phyloP scores from a whole-genome alignment of 352 stramenopile genomes.

The Discostella stelligera region DNA sequence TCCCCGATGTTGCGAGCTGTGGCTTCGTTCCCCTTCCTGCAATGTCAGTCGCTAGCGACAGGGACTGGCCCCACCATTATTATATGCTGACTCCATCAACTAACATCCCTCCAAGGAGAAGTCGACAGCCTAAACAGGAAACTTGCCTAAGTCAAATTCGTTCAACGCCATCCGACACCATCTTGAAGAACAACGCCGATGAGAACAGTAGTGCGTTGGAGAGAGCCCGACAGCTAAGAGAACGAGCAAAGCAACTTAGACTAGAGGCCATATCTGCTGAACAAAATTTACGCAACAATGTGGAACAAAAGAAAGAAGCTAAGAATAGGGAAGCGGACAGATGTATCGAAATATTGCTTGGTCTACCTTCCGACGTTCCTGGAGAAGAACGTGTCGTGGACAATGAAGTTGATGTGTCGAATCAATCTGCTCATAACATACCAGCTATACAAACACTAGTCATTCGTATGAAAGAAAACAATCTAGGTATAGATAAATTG shows the following conservation, averaged over 20 bases:
- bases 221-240: slow-evolving; percentile 20
- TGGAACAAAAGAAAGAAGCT: slow-evolving; percentile 18
- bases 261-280: slow-evolving; percentile 27
- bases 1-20: too few relatives aligned
- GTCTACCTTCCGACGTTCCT: background rate
- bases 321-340: slow-evolving; percentile 23
- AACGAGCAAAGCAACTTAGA: slow-evolving; percentile 23
- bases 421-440: slow-evolving; percentile 5
- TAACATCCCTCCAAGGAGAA: too few relatives aligned
- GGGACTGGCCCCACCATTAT: too few relatives aligned
- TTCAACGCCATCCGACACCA: background rate
- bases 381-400: background rate
- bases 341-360: slow-evolving; percentile 28
- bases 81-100: too few relatives aligned
- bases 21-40: too few relatives aligned
- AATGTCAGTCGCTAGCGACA: too few relatives aligned
- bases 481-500: slow-evolving; percentile 35
- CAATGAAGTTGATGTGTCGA: too few relatives aligned
- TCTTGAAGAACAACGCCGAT: slow-evolving; percentile 3
- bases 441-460: slow-evolving; percentile 20
- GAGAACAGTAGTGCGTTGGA: slow-evolving; percentile 22
- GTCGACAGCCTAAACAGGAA: too few relatives aligned
- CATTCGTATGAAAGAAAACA: slow-evolving; percentile 26
- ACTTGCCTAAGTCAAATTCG: too few relatives aligned
- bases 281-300: slow-evolving; percentile 9